Percentiles rank a stretch among this genome's conserved stretches.
Conservation (phyloP, 2,329 filamentous ascomycete genomes). For the Thelonectria discophora region DNA sequence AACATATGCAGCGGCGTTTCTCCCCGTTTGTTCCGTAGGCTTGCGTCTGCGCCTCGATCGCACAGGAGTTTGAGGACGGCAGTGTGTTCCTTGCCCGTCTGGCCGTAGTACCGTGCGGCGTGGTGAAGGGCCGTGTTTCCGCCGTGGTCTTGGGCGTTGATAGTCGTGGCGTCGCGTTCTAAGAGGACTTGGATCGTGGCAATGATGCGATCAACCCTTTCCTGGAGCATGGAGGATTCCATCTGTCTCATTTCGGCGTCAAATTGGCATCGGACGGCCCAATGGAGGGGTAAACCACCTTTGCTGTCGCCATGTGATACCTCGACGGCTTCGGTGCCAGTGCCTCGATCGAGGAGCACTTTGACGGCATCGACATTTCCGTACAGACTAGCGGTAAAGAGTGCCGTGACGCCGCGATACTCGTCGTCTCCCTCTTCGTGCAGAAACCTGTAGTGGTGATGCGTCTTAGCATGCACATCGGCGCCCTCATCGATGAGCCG, state of each 20-base stretch:
- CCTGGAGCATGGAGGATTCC: background rate
- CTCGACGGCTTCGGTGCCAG: background rate
- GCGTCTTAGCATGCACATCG: constrained; percentile 1
- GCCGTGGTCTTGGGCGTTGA: background rate
- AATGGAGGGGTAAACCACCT: constrained; percentile 5
- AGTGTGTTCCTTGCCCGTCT: background rate
- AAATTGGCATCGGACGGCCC: background rate
- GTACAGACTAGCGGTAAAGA: background rate
- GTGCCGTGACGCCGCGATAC: background rate
- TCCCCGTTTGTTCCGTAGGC: background rate
- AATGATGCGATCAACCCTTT: background rate
- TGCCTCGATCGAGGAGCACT: constrained; percentile 4
- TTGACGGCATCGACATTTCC: constrained; percentile 1
- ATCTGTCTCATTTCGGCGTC: background rate
- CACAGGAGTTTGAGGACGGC: constrained; percentile 1
- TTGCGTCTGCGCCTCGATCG: constrained; percentile 7
- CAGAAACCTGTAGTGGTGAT: background rate
- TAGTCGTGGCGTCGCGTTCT: background rate
- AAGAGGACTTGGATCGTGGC: background rate
- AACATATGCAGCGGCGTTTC: constrained; percentile 9
- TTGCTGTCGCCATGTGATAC: background rate
- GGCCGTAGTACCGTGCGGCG: background rate
- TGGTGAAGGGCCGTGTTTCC: constrained; percentile 1
- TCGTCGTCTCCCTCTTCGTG: background rate
- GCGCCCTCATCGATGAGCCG: constrained; percentile 6